Base-by-base conservation (phyloP, 768 basidiomycete genomes). In the Chiua virens region DNA sequence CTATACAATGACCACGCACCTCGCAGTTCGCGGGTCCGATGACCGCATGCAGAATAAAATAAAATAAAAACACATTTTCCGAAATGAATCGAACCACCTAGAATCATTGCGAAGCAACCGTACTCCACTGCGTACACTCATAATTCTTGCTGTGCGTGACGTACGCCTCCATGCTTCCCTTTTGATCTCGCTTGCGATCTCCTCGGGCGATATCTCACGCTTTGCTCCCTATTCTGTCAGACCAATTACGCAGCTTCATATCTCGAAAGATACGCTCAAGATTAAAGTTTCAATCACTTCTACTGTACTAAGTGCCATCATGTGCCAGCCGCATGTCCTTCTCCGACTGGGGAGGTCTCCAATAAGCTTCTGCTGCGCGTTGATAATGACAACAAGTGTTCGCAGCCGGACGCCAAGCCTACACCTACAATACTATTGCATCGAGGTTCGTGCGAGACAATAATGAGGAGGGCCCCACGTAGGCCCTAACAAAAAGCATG, bases 21-120 rank as follows among this genome's bases (percentile, higher is more conserved):
- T 17, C 34, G 59, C 51, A 34, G 2, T 36, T 56, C 17, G 50
- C 64, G 64, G 64, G 44, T 47, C 64, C 64, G 63, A 15, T 34
- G 34, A 8, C 34, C 34, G 34, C 34, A 34, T 34, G 34, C 34
- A 34, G 9, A 34, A n/a, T n/a, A n/a, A 32, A 34, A 34, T 17
- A 34, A 34, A 15, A 30, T 28, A 28, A 28, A 28, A 28, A 28
- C 3, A 11, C 10, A 30, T 30, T 30, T 30, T 13, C 27, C 8
- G 14, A 34, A 34, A 17, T 17, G 17, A 34, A 3, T 34, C 17
- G 34, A 34, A 34, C 17, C 30, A 3, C 30, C 11, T 34, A 34
- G 34, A 34, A 34, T 32, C 34, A 15, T 34, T 34, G 11, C 30
- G 30, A 14, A 30, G 30, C 27, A 27, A 27, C 34, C 34, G 34